Evolutionary conservation across 1,284 basidiomycete genomes (phyloP).

Genomic region (Bondarzewia mesenterica): DNA sequence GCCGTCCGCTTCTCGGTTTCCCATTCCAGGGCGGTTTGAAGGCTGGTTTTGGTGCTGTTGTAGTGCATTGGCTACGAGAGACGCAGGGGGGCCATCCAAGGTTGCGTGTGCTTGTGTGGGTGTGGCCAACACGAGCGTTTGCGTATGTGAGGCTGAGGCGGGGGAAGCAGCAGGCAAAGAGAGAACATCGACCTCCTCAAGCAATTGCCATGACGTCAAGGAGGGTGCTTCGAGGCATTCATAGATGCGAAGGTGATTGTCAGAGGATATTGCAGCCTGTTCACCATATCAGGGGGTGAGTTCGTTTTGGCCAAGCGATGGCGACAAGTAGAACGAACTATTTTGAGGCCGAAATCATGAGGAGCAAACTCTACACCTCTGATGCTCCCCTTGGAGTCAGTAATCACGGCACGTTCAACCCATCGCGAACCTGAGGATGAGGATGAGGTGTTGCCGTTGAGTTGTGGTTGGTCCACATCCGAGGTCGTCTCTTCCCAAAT

Average conservation of each 20-base stretch:
- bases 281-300: no score
- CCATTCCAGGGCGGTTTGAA: constrained; percentile 42
- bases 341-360: constrained; percentile 76
- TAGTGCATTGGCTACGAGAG: constrained; percentile 52
- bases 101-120: constrained; percentile 56
- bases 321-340: constrained; percentile 43
- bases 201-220: constrained; percentile 71
- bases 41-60: constrained; percentile 41
- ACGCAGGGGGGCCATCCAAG: constrained; percentile 47
- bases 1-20: constrained; percentile 74
- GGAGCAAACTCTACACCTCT: constrained; percentile 82
- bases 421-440: constrained; percentile 40
- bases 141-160: constrained; percentile 34
- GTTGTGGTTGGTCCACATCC: constrained; percentile 26
- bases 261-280: constrained; percentile 83
- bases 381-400: constrained; percentile 80
- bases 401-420: constrained; percentile 68
- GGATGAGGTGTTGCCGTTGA: constrained; percentile 18
- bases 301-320: no score
- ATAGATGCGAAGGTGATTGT: constrained; percentile 81
- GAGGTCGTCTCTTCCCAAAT: constrained; percentile 75
- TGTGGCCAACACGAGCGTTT: constrained; percentile 52
- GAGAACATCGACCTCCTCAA: constrained; percentile 73
- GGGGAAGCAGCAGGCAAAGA: constrained; percentile 41
- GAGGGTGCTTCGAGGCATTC: constrained; percentile 84